Conservation (phyloP, 176 grass and related monocot genomes). For the Ampelocalamus luodianensis region DNA sequence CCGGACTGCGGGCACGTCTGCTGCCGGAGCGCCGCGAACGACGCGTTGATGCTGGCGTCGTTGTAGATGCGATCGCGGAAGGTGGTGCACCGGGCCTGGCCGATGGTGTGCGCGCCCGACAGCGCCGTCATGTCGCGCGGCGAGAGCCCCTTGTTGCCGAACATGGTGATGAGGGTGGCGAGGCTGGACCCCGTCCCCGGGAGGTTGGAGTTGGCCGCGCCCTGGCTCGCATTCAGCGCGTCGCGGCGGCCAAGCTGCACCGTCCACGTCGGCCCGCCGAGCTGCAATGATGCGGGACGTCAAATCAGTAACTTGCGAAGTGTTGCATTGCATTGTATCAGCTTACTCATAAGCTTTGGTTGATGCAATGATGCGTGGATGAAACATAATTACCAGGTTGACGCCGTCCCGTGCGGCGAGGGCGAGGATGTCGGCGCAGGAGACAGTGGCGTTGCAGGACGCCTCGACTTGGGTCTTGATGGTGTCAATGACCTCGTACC, state of each 20-base stretch:
- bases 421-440: constrained; percentile 90
- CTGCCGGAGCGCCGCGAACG: constrained; percentile 54
- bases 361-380: not conserved
- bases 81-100: constrained; percentile 53
- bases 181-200: constrained; percentile 53
- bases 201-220: constrained; percentile 67
- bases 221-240: constrained; percentile 65
- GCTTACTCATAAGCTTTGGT: not conserved
- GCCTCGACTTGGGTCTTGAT: constrained; percentile 76
- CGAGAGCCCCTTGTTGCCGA: constrained; percentile 54
- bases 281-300: constrained; percentile 23
- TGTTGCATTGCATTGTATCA: not conserved
- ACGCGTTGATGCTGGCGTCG: constrained; percentile 57
- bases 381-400: constrained; percentile 48
- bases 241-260: constrained; percentile 65
- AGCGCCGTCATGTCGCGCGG: constrained; percentile 72
- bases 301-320: not conserved
- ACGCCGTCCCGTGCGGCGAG: constrained; percentile 72
- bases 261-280: constrained; percentile 67
- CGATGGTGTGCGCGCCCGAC: constrained; percentile 77
- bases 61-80: constrained; percentile 63
- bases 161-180: constrained; percentile 47
- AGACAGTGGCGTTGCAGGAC: constrained; percentile 67
- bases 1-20: constrained; percentile 59
- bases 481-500: constrained; percentile 82